Evolutionary conservation across 1,284 basidiomycete species (phyloP), one percentile per base, ranked within the genome.

Genomic region (Austroboletus niveus): DNA sequence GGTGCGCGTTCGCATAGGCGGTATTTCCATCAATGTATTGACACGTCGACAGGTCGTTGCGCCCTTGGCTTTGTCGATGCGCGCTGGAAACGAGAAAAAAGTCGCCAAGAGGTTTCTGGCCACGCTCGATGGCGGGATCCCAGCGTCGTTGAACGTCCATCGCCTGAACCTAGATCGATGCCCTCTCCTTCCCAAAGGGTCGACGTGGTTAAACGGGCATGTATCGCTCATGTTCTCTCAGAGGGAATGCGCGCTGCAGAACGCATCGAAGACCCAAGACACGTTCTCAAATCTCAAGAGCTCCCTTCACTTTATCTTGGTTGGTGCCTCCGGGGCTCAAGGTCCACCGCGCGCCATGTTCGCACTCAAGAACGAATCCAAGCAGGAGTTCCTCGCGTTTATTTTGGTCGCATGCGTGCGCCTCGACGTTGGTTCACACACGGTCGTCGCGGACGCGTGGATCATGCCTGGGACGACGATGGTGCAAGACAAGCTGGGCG

Each of bases 371-470:
- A 61, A 73, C 40, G 55, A 60, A 1, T 50, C 53, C 1, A 58
- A 52, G 6, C 60, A 56, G 8, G 59, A 66, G 11, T 22, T 57
- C 27, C 62, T 76, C 50, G 69, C 70, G 0, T 15, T 77, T 4
- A 58, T 80, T 30, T 72, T 79, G 48, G 59, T 79, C 32, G 64
- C 67, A 34, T 63, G 65, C 31, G 49, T 82, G 32, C 71, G 75
- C 1, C 64, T 78, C 31, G 81, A 83, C 50, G 50, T 75, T 7
- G 57, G 65, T 1, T 70, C 72, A 0, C 72, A 79, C 49, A 78
- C 77, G 2, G 46, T 80, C 6, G 61, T 81, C 15, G 66, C 64
- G 22, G 77, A 81, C 53, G 70, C 68, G 0, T 79, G 67, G 57
- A 67, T 78, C 1, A 62, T 77, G 3, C 74, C 77, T 0, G 59